Evolutionary conservation across 495 filamentous ascomycete genomes (phyloP).

Genomic region (Penicillium herquei): DNA sequence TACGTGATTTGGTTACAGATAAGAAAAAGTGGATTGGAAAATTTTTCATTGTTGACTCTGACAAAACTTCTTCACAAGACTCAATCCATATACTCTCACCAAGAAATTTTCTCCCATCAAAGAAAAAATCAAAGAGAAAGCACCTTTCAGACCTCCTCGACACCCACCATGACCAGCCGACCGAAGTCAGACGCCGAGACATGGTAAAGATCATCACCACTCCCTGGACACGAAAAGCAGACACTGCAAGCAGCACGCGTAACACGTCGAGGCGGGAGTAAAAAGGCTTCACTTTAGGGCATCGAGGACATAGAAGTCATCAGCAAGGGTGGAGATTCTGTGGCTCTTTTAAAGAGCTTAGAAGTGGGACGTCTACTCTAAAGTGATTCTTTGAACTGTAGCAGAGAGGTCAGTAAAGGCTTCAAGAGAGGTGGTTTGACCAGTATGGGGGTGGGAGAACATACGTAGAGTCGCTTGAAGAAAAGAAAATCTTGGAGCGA

Average conservation of each 20-base stretch:
- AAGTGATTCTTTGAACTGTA: conserved; percentile 83
- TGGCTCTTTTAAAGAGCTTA: conserved; percentile 77
- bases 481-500: conserved; percentile 28
- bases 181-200: conserved; percentile 60
- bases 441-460: conserved; percentile 38
- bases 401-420: conserved; percentile 9
- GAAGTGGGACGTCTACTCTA: conserved; percentile 79
- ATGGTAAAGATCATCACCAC: conserved; percentile 75
- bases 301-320: conserved; percentile 66
- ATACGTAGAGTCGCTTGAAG: conserved; percentile 65
- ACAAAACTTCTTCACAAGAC: neutral
- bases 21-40: too few species aligned
- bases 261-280: conserved; percentile 54
- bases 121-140: conserved; percentile 10
- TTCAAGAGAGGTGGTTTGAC: neutral
- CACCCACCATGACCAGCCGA: conserved; percentile 62
- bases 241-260: conserved; percentile 28
- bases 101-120: neutral
- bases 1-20: too few species aligned
- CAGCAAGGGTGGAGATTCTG: conserved; percentile 74
- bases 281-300: conserved; percentile 69
- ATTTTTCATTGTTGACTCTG: too few species aligned
- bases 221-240: conserved; percentile 48
- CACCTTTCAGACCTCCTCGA: conserved; percentile 71
- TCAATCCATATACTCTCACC: neutral